Base-by-base conservation (phyloP, 108 stramenopile species). In the Cylindrotheca closterium region DNA sequence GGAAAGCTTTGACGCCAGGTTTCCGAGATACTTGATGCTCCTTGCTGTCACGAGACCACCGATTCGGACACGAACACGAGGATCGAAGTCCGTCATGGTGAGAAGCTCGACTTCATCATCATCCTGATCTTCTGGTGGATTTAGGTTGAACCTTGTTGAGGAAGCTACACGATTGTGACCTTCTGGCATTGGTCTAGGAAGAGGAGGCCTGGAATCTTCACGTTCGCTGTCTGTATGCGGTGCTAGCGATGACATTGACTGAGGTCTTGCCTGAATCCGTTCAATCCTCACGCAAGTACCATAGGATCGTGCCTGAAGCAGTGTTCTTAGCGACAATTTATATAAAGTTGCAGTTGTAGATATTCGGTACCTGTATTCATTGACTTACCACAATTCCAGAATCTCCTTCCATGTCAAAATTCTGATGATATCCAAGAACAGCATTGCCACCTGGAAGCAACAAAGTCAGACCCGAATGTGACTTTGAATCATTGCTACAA, bases 391-490 rank as follows among this genome's bases (percentile, higher is more conserved):
- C 98, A 47, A 99, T 81, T 8, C 98, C 97, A 25, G 91, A 89
- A 68, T 97, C 96, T 18, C 98, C 98, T 80, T 99, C 98, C 55
- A 97, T 88, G 72, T 99, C 98, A 64, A 97, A 96, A 58, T 89
- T 85, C 52, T 93, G 84, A 49, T 85, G 64, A 65, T 96, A 96
- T 1, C 91, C 96, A 8, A 73, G 32, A 18, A 68, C 65, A 23
- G 73, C 73, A 60, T 67, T 67, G 19, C 73, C 73, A 27, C 65
- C 37, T 42, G 37, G 15, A 45, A 45, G 42, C 17, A 45, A n/a
- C n/a, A n/a, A n/a, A n/a, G n/a, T n/a, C n/a, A n/a, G n/a, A n/a
- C n/a, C n/a, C n/a, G n/a, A n/a, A n/a, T n/a, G n/a, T n/a, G n/a
- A n/a, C n/a, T n/a, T n/a, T n/a, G n/a, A n/a, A n/a, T n/a, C n/a